A percentile compares a stretch with the other conserved stretches of the same genome.
Evolutionary conservation across 2,329 filamentous ascomycete species (phyloP).

Genomic region (Sarocladium oryzae): DNA sequence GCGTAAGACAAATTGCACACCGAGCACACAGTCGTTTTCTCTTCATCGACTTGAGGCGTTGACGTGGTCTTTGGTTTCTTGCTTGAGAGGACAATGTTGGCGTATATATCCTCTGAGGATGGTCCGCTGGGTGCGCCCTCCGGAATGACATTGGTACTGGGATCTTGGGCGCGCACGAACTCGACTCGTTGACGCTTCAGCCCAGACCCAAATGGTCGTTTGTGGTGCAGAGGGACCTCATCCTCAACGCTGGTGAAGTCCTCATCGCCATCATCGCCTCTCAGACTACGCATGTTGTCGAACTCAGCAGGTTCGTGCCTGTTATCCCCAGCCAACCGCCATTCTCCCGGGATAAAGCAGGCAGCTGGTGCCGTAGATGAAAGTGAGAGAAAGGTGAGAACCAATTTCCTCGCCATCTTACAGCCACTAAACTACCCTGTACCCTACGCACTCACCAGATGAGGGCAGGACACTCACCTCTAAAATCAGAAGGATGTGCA

Average conservation of each 20-base stretch:
- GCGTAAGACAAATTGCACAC: conserved; percentile 30
- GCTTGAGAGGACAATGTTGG: conserved; percentile 56
- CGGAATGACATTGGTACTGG: conserved; percentile 21
- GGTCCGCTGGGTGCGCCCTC: conserved; percentile 19
- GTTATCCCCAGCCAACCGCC: no score
- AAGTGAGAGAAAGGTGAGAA: no score
- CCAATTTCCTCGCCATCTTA: no score
- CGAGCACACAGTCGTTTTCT: conserved; percentile 21
- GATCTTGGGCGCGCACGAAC: conserved; percentile 49
- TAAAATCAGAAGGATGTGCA: no score
- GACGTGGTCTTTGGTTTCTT: conserved; percentile 13
- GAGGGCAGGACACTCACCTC: no score
- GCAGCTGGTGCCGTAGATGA: no score
- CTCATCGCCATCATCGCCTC: conserved; percentile 16
- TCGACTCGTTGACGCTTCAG: conserved; percentile 47
- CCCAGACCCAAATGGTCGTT: conserved; percentile 49
- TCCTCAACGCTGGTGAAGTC: conserved; percentile 28
- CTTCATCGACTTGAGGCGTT: conserved; percentile 4
- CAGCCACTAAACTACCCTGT: no score
- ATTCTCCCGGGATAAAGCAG: no score
- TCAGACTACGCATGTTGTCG: conserved; percentile 21
- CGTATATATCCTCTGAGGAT: conserved; percentile 53
- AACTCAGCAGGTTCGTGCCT: no score
- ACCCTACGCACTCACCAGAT: no score
- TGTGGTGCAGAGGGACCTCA: conserved; percentile 46